A percentile compares a stretch with the other conserved stretches of the same genome.
These are phyloP conservation scores for Sporothrix humicola DNA, from an alignment of 2,329 filamentous ascomycete genomes.

Conservation along the genomic window DNA sequence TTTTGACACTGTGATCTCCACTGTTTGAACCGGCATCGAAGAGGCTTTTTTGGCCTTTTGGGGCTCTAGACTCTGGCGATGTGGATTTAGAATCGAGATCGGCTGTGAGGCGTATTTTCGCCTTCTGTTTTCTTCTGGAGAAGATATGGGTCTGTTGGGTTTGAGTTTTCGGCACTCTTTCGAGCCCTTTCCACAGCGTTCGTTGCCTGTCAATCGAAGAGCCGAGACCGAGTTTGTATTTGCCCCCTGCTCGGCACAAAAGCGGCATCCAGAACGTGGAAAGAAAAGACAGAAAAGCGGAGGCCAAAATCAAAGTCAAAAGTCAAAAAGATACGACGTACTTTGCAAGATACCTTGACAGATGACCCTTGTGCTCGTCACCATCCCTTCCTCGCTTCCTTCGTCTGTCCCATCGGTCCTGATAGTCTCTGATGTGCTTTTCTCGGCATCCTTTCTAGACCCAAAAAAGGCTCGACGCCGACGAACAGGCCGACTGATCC, in stretches of 20 bases:
- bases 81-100: conserved; percentile 8
- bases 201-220: not conserved
- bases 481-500: conserved; percentile 18
- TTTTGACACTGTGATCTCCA: not conserved
- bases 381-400: conserved; percentile 12
- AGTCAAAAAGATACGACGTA: not conserved
- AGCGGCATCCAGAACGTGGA: conserved; percentile 9
- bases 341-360: not conserved
- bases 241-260: conserved; percentile 11
- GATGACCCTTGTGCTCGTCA: conserved; percentile 1
- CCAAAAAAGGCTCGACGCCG: conserved; percentile 1
- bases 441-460: conserved; percentile 20
- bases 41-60: not conserved
- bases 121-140: not conserved
- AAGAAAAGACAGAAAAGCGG: not conserved
- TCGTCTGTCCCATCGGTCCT: not conserved
- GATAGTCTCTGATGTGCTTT: not conserved
- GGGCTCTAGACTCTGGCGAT: conserved; percentile 4
- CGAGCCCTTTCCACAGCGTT: not conserved
- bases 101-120: conserved; percentile 2
- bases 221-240: conserved; percentile 15
- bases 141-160: not conserved
- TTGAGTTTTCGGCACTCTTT: conserved; percentile 4
- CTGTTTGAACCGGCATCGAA: not conserved
- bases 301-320: not conserved